Conservation (phyloP, 2,329 filamentous ascomycete species). For the Ophiostoma quercus region DNA sequence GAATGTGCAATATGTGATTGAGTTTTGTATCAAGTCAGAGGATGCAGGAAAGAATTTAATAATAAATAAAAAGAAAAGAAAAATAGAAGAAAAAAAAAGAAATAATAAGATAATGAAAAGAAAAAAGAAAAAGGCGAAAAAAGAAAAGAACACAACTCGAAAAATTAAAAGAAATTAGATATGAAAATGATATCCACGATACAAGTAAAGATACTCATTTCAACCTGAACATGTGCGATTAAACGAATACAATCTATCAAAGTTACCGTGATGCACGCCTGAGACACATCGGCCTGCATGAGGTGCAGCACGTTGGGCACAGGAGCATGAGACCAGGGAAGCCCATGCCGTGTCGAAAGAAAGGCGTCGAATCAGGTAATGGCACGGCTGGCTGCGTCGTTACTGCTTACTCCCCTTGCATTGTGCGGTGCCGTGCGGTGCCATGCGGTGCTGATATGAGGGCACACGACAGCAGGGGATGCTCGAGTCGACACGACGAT, state of each 20-base stretch:
- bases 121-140: background rate
- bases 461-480: background rate
- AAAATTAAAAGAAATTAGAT: too few species aligned
- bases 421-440: background rate
- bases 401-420: background rate
- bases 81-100: background rate
- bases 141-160: too few species aligned
- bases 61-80: too few species aligned
- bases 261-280: background rate
- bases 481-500: background rate
- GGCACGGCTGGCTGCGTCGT: background rate
- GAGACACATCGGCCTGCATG: background rate
- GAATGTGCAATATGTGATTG: background rate
- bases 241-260: background rate
- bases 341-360: background rate
- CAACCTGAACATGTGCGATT: too few species aligned
- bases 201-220: too few species aligned
- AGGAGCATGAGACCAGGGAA: background rate
- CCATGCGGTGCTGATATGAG: background rate
- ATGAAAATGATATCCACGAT: too few species aligned
- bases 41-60: too few species aligned
- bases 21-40: too few species aligned
- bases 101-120: background rate
- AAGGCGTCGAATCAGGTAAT: background rate
- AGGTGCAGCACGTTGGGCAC: background rate